phyloP scores from a whole-genome alignment of 2,329 filamentous ascomycete genomes.

The Fusarium palustre region DNA sequence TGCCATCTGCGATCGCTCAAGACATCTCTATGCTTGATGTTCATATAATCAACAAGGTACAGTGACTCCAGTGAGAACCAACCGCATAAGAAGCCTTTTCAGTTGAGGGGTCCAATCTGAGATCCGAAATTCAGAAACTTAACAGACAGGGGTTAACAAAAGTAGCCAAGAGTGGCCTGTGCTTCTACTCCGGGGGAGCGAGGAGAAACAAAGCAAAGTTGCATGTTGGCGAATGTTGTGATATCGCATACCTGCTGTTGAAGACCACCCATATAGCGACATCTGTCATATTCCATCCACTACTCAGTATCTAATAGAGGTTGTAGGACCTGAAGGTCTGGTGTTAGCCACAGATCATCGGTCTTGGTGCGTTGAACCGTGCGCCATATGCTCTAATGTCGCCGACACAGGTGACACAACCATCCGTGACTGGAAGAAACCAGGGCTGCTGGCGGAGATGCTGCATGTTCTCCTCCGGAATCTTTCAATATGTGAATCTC shows the following conservation, averaged over 20 bases:
- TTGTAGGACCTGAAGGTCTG: constrained; percentile 15
- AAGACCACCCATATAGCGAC: constrained; percentile 24
- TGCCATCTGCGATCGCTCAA: constrained; percentile 33
- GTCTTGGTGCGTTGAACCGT: constrained; percentile 44
- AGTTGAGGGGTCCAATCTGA: constrained; percentile 43
- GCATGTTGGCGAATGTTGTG: constrained; percentile 24
- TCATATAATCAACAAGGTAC: constrained; percentile 38
- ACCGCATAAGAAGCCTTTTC: constrained; percentile 42
- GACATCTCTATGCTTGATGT: constrained; percentile 19
- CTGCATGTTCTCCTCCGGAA: constrained; percentile 38
- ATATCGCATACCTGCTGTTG: constrained; percentile 12
- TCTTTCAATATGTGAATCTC: constrained; percentile 41
- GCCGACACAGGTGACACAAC: constrained; percentile 41
- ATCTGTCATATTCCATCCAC: constrained; percentile 35
- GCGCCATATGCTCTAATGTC: constrained; percentile 43
- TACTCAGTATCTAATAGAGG: constrained; percentile 18
- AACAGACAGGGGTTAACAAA: constrained; percentile 25
- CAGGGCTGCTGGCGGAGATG: constrained; percentile 42
- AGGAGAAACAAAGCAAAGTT: constrained; percentile 26
- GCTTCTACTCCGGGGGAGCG: constrained; percentile 23
- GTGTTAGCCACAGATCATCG: constrained; percentile 32
- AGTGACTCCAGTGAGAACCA: constrained; percentile 35
- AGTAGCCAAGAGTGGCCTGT: constrained; percentile 34
- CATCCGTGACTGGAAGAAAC: constrained; percentile 32
- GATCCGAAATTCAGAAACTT: constrained; percentile 36